Evolutionary conservation across 352 stramenopile genomes (phyloP), one percentile per base, ranked within the genome.

Genomic region (Phytophthora agathidicida): DNA sequence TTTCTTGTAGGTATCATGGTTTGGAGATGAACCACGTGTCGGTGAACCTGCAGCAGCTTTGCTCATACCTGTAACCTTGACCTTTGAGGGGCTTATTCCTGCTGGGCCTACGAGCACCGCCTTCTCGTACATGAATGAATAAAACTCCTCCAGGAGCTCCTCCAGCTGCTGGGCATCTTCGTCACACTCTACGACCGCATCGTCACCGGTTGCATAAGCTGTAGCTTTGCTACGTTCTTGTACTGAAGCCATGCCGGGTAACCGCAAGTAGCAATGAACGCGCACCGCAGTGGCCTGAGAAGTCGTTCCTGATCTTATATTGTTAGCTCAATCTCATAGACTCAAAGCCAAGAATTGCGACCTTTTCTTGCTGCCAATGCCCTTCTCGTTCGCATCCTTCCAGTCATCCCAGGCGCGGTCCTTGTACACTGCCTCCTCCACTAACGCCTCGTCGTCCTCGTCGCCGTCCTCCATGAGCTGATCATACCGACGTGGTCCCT

Each of bases 401-500:
- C 86, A 99, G 75, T 98, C 91, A 74, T 99, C 96, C 96, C 96
- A 99, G 14, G 89, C 76, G 36, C 96, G 87, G 69, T 99, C 96
- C 32, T 98, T 88, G 60, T 92, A 88, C 13, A 93, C 92, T 39
- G 88, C 89, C 39, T 97, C 88, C 51, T 99, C 94, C 14, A 98
- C 88, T 27, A 98, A 81, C 39, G 81, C 69, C 1, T 86, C 63
- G 66, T 98, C 73, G 63, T 99, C 96, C 67, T 99, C 96, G 49
- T 99, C 93, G 39, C 96, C 96, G 68, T 98, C 96, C 38, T 89
- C 83, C 1, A 91, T 77, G 5, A 99, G 77, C 63, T 99, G 92
- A 9, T 98, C 93, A 70, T 98, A 98, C 36, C 96, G 83, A 49
- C 82, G 86, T 2, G 80, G 79, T 17, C 62, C 78, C 47, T 77